Evolutionary conservation across 306 rosid species (phyloP).

Genomic region (Citrullus amarus): DNA sequence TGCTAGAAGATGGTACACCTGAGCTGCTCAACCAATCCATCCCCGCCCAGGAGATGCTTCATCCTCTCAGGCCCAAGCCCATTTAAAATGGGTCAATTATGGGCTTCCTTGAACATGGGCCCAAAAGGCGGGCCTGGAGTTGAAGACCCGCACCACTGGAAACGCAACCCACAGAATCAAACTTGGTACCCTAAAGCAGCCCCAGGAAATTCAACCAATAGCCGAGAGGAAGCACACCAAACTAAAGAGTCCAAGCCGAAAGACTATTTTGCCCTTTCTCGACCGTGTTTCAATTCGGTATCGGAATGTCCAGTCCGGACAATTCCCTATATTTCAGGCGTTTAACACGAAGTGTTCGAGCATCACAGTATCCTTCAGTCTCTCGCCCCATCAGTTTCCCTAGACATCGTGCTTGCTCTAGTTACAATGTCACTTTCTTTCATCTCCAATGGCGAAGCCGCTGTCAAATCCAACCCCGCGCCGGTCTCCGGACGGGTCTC

Average conservation of each 20-base stretch:
- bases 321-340: not conserved
- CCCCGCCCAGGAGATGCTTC: no score
- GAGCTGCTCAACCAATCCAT: no score
- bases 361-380: not conserved
- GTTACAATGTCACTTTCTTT: slow-evolving; percentile 40
- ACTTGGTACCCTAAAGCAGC: not conserved
- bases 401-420: not conserved
- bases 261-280: slow-evolving; percentile 17
- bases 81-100: not conserved
- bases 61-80: not conserved
- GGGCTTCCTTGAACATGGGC: not conserved
- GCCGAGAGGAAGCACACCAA: not conserved
- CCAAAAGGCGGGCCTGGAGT: not conserved
- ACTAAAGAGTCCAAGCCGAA: not conserved
- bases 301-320: not conserved
- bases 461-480: not conserved
- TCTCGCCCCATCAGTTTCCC: not conserved
- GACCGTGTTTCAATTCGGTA: not conserved
- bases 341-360: not conserved
- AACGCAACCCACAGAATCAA: not conserved
- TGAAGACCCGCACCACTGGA: not conserved
- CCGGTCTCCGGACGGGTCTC: slow-evolving; percentile 38
- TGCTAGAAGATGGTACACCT: not conserved
- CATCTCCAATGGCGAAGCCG: slow-evolving; percentile 33
- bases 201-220: not conserved